These are phyloP conservation scores for Lizonia empirigonia DNA, from an alignment of 2,329 filamentous ascomycete species.

Conservation along the genomic window DNA sequence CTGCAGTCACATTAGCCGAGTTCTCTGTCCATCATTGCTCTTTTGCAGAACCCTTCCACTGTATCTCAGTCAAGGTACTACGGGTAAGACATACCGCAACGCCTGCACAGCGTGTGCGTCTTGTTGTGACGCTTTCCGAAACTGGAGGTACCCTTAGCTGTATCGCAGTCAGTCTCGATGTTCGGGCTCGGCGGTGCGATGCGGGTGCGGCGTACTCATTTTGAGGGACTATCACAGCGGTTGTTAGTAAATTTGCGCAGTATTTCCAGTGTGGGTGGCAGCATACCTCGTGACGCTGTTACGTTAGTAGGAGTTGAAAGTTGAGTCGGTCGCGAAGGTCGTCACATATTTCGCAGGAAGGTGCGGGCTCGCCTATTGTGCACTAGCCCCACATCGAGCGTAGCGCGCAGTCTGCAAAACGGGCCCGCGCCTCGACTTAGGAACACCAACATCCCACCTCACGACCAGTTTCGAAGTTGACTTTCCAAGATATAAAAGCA, in stretches of 20 bases:
- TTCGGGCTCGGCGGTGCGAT: constrained; percentile 31
- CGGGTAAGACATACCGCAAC: constrained; percentile 78
- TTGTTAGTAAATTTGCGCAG: constrained; percentile 28
- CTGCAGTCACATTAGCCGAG: constrained; percentile 56
- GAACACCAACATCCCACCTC: neutral
- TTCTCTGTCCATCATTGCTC: constrained; percentile 15
- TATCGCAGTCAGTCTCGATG: constrained; percentile 54
- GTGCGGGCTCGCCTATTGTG: neutral
- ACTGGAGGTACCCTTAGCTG: constrained; percentile 74
- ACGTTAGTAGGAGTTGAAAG: constrained; percentile 40
- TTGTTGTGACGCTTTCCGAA: constrained; percentile 92
- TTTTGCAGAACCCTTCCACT: constrained; percentile 21
- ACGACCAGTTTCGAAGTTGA: neutral
- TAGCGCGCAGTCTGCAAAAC: neutral
- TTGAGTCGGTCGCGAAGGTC: constrained; percentile 22
- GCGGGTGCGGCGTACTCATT: constrained; percentile 59
- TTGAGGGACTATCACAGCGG: constrained; percentile 52
- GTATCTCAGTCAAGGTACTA: constrained; percentile 21
- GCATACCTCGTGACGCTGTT: constrained; percentile 47
- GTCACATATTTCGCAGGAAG: neutral
- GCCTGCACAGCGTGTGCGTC: constrained; percentile 97
- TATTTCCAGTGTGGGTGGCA: constrained; percentile 1
- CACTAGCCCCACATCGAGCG: neutral
- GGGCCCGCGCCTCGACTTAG: too few relatives aligned
- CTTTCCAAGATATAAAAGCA: too few relatives aligned